These are phyloP conservation scores for Jaapia argillacea DNA, from an alignment of 768 basidiomycete genomes.

Conservation along the genomic window DNA sequence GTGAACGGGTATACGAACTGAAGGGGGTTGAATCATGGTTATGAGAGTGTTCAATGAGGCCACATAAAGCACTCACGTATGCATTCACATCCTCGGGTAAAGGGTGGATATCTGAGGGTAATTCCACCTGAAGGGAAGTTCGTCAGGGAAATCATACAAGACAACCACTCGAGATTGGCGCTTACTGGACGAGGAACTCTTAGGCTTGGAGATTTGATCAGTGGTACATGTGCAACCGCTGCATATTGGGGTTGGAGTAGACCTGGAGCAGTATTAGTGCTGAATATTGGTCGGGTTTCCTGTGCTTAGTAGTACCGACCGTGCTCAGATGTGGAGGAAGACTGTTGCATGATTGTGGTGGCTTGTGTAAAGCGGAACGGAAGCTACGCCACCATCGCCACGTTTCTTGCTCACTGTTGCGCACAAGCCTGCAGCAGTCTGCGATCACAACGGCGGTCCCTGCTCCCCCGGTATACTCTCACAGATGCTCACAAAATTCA, in stretches of 20 bases:
- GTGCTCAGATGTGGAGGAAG: no score
- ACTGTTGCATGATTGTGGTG: no score
- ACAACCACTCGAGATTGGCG: not conserved
- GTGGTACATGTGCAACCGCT: constrained; percentile 62
- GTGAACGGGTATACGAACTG: constrained; percentile 97
- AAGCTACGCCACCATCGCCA: no score
- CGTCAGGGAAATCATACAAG: not conserved
- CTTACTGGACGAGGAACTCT: constrained; percentile 74
- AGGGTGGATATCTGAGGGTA: constrained; percentile 90
- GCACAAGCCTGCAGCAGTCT: no score
- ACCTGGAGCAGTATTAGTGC: not conserved
- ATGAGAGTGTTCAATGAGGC: constrained; percentile 3
- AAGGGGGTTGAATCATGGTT: not conserved
- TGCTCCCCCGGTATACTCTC: no score
- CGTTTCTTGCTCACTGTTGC: no score
- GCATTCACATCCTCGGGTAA: constrained; percentile 83
- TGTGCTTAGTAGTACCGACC: no score
- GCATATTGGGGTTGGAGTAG: constrained; percentile 59
- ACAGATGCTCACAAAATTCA: no score
- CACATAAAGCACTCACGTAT: constrained; percentile 47
- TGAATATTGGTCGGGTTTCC: no score
- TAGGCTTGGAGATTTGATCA: constrained; percentile 89
- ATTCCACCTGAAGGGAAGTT: constrained; percentile 45
- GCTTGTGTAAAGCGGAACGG: no score
- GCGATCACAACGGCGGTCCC: no score